A percentile compares a stretch with the other conserved stretches of the same genome.
Evolutionary conservation across 2,329 filamentous ascomycete genomes (phyloP).

Genomic region (Zarea fungicola): DNA sequence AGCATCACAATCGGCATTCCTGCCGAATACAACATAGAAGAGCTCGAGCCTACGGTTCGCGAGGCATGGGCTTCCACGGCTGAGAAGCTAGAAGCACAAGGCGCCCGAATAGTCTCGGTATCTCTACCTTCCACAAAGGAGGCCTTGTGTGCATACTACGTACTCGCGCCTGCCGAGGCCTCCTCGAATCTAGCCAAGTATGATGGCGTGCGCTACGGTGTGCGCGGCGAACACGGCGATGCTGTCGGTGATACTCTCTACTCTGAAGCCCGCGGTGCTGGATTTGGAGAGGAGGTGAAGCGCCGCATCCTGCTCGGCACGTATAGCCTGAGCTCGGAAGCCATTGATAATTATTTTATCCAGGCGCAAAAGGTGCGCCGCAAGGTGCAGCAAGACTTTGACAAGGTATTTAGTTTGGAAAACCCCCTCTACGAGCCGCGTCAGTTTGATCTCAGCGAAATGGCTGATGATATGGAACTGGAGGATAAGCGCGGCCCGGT

Average conservation of each 20-base stretch:
- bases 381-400: slow-evolving; percentile 81
- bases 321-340: slow-evolving; percentile 82
- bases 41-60: slow-evolving; percentile 66
- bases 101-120: slow-evolving; percentile 68
- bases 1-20: slow-evolving; percentile 51
- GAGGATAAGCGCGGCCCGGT: slow-evolving; percentile 52
- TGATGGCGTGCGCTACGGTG: slow-evolving; percentile 90
- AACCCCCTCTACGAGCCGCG: slow-evolving; percentile 60
- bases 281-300: slow-evolving; percentile 81
- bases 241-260: slow-evolving; percentile 64
- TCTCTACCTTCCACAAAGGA: slow-evolving; percentile 78
- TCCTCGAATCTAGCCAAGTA: slow-evolving; percentile 96
- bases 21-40: slow-evolving; percentile 80
- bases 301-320: slow-evolving; percentile 83
- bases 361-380: slow-evolving; percentile 85
- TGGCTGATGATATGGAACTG: slow-evolving; percentile 47
- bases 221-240: slow-evolving; percentile 45
- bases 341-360: slow-evolving; percentile 94
- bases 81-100: slow-evolving; percentile 52
- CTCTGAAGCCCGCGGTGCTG: slow-evolving; percentile 64
- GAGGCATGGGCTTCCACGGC: slow-evolving; percentile 64
- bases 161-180: slow-evolving; percentile 90
- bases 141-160: slow-evolving; percentile 89
- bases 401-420: slow-evolving; percentile 63
- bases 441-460: slow-evolving; percentile 55